Conservation (phyloP, 768 basidiomycete species). For the Dentipellis fragilis region DNA sequence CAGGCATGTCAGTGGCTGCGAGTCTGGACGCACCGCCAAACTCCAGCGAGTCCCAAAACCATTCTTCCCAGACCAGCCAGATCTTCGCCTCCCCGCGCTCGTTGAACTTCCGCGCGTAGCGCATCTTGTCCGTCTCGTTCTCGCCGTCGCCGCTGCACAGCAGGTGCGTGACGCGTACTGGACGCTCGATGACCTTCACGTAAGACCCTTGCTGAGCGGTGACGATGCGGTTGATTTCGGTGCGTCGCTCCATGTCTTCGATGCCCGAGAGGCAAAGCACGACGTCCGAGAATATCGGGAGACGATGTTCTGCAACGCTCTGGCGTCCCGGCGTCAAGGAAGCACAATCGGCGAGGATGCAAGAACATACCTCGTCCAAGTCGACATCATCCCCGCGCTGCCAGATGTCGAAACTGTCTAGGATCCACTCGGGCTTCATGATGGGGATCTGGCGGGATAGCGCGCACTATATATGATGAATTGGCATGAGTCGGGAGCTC, state of each 20-base stretch:
- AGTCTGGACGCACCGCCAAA: slow-evolving; percentile 45
- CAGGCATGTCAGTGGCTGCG: background rate
- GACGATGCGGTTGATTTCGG: slow-evolving; percentile 54
- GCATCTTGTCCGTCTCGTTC: slow-evolving; percentile 65
- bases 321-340: slow-evolving; percentile 19
- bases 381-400: slow-evolving; percentile 73
- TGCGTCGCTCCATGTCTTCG: slow-evolving; percentile 47
- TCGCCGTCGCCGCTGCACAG: slow-evolving; percentile 63
- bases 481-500: background rate
- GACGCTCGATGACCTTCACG: slow-evolving; percentile 66
- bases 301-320: slow-evolving; percentile 50
- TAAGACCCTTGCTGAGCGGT: slow-evolving; percentile 56
- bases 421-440: slow-evolving; percentile 69
- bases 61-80: slow-evolving; percentile 85
- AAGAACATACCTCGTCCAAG: slow-evolving; percentile 40
- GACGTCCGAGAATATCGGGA: slow-evolving; percentile 66
- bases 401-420: slow-evolving; percentile 64
- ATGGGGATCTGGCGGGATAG: slow-evolving; percentile 75
- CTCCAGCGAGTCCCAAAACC: slow-evolving; percentile 89
- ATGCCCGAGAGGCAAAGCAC: slow-evolving; percentile 71
- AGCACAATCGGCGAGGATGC: background rate
- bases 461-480: slow-evolving; percentile 50
- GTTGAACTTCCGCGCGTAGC: slow-evolving; percentile 69
- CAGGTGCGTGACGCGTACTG: slow-evolving; percentile 76
- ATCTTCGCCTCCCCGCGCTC: slow-evolving; percentile 61